Base-by-base conservation (phyloP, 805 yeast genomes). In the Yarrowia sp. region DNA sequence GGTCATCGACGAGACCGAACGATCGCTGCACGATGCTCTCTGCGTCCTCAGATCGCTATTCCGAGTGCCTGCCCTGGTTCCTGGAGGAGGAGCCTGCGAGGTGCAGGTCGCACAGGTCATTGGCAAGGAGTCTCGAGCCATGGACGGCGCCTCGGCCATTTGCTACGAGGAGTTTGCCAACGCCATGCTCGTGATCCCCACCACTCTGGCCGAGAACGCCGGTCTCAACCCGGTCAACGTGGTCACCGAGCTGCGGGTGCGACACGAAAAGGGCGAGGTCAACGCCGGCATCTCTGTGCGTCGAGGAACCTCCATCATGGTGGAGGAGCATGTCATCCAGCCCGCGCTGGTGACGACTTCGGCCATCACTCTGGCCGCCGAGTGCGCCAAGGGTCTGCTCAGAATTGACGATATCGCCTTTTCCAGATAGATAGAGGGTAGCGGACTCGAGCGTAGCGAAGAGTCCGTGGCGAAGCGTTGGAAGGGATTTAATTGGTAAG, bases 51-150 rank as follows among this genome's bases (percentile, higher is more conserved):
- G 97, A 77, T 90, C 97, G 80, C 82, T 92, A 69, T 97, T 92
- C 36, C 91, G 92, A 77, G 92, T 91, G 77, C 89, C 86, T 76
- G 97, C 93, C 0, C 82, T 90, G 76, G 92, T 95, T 80, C 97
- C 98, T 14, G 99, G 99, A 74, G 99, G 99, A 72, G 99, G 98
- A 75, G 98, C 99, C 7, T 97, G 98, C 56, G 98, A 92, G 80
- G 87, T 92, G 72, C 97, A 93, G 82, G 88, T 91, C 8, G 87
- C 97, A 11, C 86, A 94, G 72, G 85, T 85, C 14, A 80, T 92
- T 72, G 81, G 85, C 73, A 87, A 86, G 73, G 97, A 92, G 78
- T 84, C 96, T 40, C 84, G 87, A 72, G 81, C 85, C 67, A 82
- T 89, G 72, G 85, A 90, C 19, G 98, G 98, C 64, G 90, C 91